These are phyloP conservation scores for Globisporangium iwayamae DNA, from an alignment of 352 stramenopile species.

Conservation along the genomic window DNA sequence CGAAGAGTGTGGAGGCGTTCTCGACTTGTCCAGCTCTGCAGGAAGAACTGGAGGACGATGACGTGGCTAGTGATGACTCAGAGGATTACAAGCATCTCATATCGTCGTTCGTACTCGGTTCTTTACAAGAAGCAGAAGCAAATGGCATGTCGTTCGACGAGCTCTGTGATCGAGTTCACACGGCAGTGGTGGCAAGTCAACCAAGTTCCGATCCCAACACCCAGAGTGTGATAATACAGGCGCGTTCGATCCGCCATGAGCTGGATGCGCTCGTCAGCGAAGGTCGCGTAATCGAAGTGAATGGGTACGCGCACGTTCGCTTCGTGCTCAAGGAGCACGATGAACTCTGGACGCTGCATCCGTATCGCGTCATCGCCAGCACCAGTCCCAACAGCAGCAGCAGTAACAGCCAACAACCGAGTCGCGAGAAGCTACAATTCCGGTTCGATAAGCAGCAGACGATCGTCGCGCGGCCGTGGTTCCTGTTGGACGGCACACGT, in stretches of 20 bases:
- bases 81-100: background rate
- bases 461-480: slow-evolving; percentile 64
- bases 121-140: background rate
- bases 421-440: slow-evolving; percentile 63
- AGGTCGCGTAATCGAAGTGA: slow-evolving; percentile 52
- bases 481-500: slow-evolving; percentile 63
- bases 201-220: background rate
- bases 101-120: background rate
- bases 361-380: slow-evolving; percentile 42
- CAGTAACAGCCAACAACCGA: slow-evolving; percentile 19
- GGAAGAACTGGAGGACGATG: background rate
- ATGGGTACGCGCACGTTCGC: slow-evolving; percentile 48
- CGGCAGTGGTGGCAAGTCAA: background rate
- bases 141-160: slow-evolving; percentile 16
- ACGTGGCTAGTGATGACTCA: background rate
- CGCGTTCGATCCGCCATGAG: slow-evolving; percentile 23
- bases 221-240: background rate
- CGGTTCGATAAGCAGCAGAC: slow-evolving; percentile 58
- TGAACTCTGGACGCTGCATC: slow-evolving; percentile 57
- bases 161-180: background rate
- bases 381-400: background rate
- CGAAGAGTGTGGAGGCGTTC: slow-evolving; percentile 39
- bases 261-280: slow-evolving; percentile 38
- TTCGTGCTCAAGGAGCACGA: slow-evolving; percentile 47
- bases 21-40: slow-evolving; percentile 19